Evolutionary conservation across 257 asterid genomes (phyloP).

Genomic region (Ilex asprella): DNA sequence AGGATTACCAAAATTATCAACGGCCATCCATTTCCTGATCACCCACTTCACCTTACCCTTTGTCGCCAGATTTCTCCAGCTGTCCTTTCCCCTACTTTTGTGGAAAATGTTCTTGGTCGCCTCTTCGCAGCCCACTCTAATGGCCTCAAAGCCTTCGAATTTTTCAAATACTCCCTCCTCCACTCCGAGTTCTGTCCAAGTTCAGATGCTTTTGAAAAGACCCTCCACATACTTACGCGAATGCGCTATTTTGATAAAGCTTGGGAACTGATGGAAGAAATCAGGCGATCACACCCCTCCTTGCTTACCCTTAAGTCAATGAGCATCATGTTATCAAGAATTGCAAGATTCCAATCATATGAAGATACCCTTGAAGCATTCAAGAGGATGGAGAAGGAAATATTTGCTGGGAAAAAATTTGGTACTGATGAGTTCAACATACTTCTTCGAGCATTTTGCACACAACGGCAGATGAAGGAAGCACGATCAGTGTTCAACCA

Average conservation of each 20-base stretch:
- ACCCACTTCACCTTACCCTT: slow-evolving; percentile 51
- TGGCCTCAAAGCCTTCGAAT: slow-evolving; percentile 81
- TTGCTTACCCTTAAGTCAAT: slow-evolving; percentile 73
- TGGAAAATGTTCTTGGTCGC: slow-evolving; percentile 67
- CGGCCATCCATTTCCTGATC: slow-evolving; percentile 61
- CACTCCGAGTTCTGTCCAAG: slow-evolving; percentile 47
- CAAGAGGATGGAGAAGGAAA: slow-evolving; percentile 60
- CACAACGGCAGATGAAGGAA: slow-evolving; percentile 84
- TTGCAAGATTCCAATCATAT: slow-evolving; percentile 63
- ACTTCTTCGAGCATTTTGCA: slow-evolving; percentile 78
- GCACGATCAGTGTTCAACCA: slow-evolving; percentile 72
- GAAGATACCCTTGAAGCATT: slow-evolving; percentile 73
- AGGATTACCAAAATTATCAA: slow-evolving; percentile 45
- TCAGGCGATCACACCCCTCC: slow-evolving; percentile 43
- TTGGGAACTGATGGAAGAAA: slow-evolving; percentile 62
- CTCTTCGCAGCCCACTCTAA: slow-evolving; percentile 78
- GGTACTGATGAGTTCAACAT: slow-evolving; percentile 72
- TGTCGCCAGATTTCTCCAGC: slow-evolving; percentile 31
- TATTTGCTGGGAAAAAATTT: slow-evolving; percentile 43
- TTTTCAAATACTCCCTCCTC: slow-evolving; percentile 57
- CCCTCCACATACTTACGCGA: slow-evolving; percentile 74
- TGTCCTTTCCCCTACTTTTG: slow-evolving; percentile 46
- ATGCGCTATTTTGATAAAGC: slow-evolving; percentile 85
- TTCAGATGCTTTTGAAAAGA: slow-evolving; percentile 82
- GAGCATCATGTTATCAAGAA: slow-evolving; percentile 80